These are phyloP conservation scores for Colletotrichum chlorophyti DNA, from an alignment of 2,329 filamentous ascomycete genomes.

Conservation along the genomic window DNA sequence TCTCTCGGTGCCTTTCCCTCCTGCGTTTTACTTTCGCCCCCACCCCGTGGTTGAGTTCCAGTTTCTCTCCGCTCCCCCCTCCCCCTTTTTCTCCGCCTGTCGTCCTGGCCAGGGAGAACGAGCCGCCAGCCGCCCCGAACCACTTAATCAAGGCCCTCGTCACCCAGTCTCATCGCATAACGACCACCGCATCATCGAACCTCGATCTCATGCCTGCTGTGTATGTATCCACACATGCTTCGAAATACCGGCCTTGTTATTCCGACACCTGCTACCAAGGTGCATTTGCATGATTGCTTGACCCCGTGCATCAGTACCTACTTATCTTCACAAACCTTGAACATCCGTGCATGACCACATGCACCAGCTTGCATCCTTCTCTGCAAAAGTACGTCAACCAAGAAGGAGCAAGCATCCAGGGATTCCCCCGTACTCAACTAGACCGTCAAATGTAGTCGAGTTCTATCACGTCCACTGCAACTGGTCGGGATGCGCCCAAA, in stretches of 20 bases:
- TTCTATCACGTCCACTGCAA: too few species aligned
- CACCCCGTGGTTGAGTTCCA: too few species aligned
- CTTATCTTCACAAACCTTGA: conserved; percentile 1
- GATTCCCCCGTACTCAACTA: too few species aligned
- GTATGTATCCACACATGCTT: neutral
- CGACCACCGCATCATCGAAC: conserved; percentile 9
- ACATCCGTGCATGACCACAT: neutral
- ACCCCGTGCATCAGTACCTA: conserved; percentile 7
- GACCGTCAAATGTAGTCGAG: too few species aligned
- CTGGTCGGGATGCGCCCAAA: conserved; percentile 4
- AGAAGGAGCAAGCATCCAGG: too few species aligned
- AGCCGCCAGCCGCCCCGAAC: neutral
- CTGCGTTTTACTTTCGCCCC: too few species aligned
- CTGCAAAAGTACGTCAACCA: conserved; percentile 8
- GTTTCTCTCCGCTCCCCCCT: conserved; percentile 1
- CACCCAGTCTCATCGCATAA: neutral
- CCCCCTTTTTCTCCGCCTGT: too few species aligned
- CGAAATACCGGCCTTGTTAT: too few species aligned
- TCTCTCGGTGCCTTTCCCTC: conserved; percentile 1
- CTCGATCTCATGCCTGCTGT: neutral
- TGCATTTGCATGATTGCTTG: conserved; percentile 3
- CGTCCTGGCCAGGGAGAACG: neutral
- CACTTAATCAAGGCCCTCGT: neutral
- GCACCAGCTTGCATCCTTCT: neutral
- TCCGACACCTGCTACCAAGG: too few species aligned